A percentile compares a stretch with the other conserved stretches of the same genome.
Evolutionary conservation across 495 filamentous ascomycete genomes (phyloP).

Genomic region (Neurospora terricola): DNA sequence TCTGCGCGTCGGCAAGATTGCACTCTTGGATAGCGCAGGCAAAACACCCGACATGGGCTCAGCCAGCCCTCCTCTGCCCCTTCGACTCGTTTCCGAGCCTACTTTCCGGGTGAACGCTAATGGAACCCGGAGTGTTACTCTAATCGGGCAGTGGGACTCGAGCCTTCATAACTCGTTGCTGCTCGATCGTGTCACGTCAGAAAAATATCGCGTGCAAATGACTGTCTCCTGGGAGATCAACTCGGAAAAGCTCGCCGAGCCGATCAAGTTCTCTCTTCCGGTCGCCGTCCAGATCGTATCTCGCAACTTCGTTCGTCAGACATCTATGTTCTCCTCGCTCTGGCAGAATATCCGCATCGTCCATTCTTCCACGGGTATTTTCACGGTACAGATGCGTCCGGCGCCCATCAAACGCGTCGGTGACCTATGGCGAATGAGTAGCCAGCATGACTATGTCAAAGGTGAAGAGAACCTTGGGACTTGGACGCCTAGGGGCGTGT

Average conservation of each 20-base stretch:
- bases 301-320: conserved; percentile 71
- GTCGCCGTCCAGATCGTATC: conserved; percentile 74
- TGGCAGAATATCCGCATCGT: conserved; percentile 80
- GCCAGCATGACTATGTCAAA: conserved; percentile 84
- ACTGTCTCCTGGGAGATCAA: conserved; percentile 73
- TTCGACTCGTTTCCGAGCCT: conserved; percentile 68
- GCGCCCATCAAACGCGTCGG: conserved; percentile 81
- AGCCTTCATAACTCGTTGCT: conserved; percentile 82
- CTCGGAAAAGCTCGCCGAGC: conserved; percentile 66
- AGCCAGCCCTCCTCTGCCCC: conserved; percentile 57
- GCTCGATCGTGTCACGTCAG: conserved; percentile 79
- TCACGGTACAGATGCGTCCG: conserved; percentile 75
- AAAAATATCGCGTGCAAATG: conserved; percentile 86
- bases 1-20: conserved; percentile 68
- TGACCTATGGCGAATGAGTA: conserved; percentile 96
- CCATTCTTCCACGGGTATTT: conserved; percentile 76
- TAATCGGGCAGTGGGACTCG: conserved; percentile 92
- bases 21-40: conserved; percentile 72
- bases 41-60: conserved; percentile 72
- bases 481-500: conserved; percentile 85
- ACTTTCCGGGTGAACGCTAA: conserved; percentile 72
- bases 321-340: conserved; percentile 76
- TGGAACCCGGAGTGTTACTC: conserved; percentile 78
- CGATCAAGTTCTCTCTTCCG: conserved; percentile 76
- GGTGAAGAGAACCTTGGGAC: conserved; percentile 76